These are phyloP conservation scores for Dothideomycetes sp. DNA, from an alignment of 2,329 filamentous ascomycete species.

Conservation along the genomic window DNA sequence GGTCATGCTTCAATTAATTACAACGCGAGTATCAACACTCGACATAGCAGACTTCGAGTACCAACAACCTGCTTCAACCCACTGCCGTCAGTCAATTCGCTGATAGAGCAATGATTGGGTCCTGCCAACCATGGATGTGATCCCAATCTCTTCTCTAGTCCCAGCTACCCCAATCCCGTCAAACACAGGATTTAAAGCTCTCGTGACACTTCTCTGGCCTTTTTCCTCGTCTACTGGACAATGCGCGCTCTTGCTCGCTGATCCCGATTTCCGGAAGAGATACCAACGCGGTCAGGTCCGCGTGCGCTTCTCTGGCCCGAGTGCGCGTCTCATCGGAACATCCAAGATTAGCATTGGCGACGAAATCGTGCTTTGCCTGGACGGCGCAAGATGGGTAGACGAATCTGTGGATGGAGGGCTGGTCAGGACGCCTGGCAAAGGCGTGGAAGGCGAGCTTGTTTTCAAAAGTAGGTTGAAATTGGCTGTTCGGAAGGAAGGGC, in stretches of 20 bases:
- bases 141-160: conserved; percentile 19
- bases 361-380: conserved; percentile 56
- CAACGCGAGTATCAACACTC: too few species aligned
- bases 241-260: conserved; percentile 70
- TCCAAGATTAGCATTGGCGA: conserved; percentile 69
- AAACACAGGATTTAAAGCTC: conserved; percentile 45
- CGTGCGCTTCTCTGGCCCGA: conserved; percentile 59
- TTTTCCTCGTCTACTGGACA: conserved; percentile 68
- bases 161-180: conserved; percentile 14
- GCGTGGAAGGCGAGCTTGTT: conserved; percentile 46
- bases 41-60: too few species aligned
- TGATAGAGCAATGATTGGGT: too few species aligned
- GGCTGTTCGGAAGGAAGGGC: conserved; percentile 17
- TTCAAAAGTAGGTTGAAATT: conserved; percentile 30
- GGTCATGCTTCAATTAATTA: too few species aligned
- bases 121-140: conserved; percentile 6
- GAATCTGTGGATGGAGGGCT: conserved; percentile 42
- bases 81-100: too few species aligned
- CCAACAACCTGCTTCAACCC: too few species aligned
- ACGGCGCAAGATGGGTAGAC: conserved; percentile 54
- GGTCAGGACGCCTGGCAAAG: conserved; percentile 43
- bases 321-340: conserved; percentile 57
- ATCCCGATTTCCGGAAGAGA: conserved; percentile 73
- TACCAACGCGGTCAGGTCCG: conserved; percentile 70
- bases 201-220: conserved; percentile 82